These are phyloP conservation scores for Tetrapisispora pingtungensis DNA, from an alignment of 805 yeast species.

Conservation along the genomic window DNA sequence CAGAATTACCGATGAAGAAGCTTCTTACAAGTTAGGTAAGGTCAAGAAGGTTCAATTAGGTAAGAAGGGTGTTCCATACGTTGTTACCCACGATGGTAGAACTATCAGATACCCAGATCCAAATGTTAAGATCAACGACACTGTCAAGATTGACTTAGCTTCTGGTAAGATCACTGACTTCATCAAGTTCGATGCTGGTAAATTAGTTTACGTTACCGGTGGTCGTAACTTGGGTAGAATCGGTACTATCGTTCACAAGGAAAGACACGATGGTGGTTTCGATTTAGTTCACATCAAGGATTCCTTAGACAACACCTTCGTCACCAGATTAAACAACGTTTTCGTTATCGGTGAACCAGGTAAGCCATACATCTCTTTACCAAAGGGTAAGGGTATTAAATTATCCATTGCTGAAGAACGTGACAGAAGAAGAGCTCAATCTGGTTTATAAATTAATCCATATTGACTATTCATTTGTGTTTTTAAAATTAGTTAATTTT, in stretches of 20 bases:
- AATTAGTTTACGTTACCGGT: constrained; percentile 87
- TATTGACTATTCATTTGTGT: constrained; percentile 4
- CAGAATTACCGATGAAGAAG: constrained; percentile 99
- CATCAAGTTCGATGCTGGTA: constrained; percentile 89
- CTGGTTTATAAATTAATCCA: constrained; percentile 36
- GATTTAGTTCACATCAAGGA: constrained; percentile 96
- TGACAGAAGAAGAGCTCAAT: constrained; percentile 92
- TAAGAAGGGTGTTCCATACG: constrained; percentile 96
- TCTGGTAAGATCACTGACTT: constrained; percentile 87
- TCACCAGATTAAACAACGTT: constrained; percentile 88
- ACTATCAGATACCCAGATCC: constrained; percentile 99
- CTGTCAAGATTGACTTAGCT: constrained; percentile 93
- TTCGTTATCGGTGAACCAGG: constrained; percentile 93
- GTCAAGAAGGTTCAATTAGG: constrained; percentile 98
- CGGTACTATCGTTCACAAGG: constrained; percentile 93
- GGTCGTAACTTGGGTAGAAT: constrained; percentile 98
- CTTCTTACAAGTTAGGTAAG: constrained; percentile 94
- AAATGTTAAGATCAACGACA: constrained; percentile 90
- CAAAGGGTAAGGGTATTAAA: constrained; percentile 99
- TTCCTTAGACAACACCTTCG: constrained; percentile 87
- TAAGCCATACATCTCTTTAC: constrained; percentile 88
- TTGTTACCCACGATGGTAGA: constrained; percentile 99
- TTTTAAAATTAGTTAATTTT: constrained; percentile 8
- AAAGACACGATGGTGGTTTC: constrained; percentile 97
- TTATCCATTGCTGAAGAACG: constrained; percentile 93